phyloP scores from a whole-genome alignment of 2,329 filamentous ascomycete species.

The Cladobotryum mycophilum region DNA sequence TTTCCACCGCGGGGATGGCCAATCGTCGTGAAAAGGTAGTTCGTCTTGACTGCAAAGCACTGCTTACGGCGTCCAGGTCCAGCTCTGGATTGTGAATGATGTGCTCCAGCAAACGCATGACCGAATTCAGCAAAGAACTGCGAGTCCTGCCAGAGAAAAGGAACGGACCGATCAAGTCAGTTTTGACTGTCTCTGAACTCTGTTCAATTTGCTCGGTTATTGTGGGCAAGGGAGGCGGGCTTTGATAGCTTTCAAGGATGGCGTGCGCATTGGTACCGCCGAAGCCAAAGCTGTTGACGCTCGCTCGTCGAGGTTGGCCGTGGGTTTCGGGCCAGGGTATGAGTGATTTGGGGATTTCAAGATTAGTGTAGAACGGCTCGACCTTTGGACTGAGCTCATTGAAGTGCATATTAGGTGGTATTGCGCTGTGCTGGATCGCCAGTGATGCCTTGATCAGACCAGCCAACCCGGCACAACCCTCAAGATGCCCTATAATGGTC shows the following conservation, averaged over 20 bases:
- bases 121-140: no score
- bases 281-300: slow-evolving; percentile 33
- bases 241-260: slow-evolving; percentile 25
- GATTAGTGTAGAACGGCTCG: slow-evolving; percentile 8
- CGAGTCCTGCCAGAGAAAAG: no score
- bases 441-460: slow-evolving; percentile 9
- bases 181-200: no score
- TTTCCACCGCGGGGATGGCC: no score
- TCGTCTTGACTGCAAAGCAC: no score
- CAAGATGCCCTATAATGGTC: slow-evolving; percentile 14
- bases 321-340: slow-evolving; percentile 17
- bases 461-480: slow-evolving; percentile 16
- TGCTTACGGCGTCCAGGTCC: no score
- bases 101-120: no score
- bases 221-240: no score
- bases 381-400: not conserved
- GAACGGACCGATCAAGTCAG: no score
- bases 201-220: no score
- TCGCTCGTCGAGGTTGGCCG: slow-evolving; percentile 13
- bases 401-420: slow-evolving; percentile 22
- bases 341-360: slow-evolving; percentile 16
- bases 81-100: no score
- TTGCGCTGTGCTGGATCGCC: slow-evolving; percentile 8
- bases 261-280: slow-evolving; percentile 39
- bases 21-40: no score